phyloP scores from a whole-genome alignment of 2,329 filamentous ascomycete species.

The Epichloe gansuensis region DNA sequence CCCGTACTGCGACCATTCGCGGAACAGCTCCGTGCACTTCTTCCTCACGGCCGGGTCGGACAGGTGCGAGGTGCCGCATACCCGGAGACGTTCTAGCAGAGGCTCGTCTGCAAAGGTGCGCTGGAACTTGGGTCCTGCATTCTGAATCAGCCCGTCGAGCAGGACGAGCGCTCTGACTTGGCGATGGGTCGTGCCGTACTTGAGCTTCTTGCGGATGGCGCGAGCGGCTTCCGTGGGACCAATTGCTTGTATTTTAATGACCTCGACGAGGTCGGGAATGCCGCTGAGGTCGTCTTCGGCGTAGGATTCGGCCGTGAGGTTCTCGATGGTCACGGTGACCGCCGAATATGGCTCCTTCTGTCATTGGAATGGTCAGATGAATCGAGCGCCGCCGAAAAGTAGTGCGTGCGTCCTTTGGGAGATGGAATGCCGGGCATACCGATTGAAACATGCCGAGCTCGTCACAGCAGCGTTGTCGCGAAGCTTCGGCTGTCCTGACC shows the following conservation, averaged over 20 bases:
- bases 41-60: constrained; percentile 76
- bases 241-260: constrained; percentile 75
- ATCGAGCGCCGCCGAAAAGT: no score
- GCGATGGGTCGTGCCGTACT: constrained; percentile 89
- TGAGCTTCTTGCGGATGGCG: constrained; percentile 93
- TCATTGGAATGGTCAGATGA: no score
- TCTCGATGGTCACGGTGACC: constrained; percentile 84
- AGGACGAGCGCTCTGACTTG: constrained; percentile 82
- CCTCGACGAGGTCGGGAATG: constrained; percentile 87
- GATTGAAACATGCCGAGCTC: constrained; percentile 17
- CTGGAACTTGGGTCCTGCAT: constrained; percentile 79
- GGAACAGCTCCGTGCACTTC: constrained; percentile 79
- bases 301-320: constrained; percentile 76
- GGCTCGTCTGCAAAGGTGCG: constrained; percentile 81
- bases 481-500: neutral
- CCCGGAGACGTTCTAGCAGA: constrained; percentile 76
- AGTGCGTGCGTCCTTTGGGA: neutral
- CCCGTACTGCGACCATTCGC: constrained; percentile 80
- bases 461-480: neutral
- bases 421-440: constrained; percentile 10
- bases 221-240: constrained; percentile 83
- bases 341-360: constrained; percentile 74
- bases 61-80: constrained; percentile 73
- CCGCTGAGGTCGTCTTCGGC: constrained; percentile 86
- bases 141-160: constrained; percentile 87